Percentiles rank a stretch among this genome's conserved stretches.
phyloP scores from a whole-genome alignment of 1,139 yeast genomes.

The Blastobotrys capitulatus region DNA sequence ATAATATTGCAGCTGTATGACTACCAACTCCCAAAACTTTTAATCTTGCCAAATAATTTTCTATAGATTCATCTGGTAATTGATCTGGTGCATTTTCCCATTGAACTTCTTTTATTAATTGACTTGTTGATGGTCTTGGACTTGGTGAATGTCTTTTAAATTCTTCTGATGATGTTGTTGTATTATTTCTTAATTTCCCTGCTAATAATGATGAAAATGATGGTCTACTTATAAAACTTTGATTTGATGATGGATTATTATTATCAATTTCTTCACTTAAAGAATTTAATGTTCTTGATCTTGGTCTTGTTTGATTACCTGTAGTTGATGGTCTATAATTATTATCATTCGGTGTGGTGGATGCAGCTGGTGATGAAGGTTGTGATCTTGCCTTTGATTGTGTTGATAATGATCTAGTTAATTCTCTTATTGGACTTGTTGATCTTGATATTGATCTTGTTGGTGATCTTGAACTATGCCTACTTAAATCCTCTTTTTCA shows the following conservation, averaged over 20 bases:
- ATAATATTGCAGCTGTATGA: constrained; percentile 37
- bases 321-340: constrained; percentile 7
- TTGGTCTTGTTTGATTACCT: constrained; percentile 6
- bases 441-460: background rate
- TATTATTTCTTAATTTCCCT: constrained; percentile 16
- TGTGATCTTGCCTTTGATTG: constrained; percentile 14
- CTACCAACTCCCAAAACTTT: constrained; percentile 33
- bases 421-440: constrained; percentile 1
- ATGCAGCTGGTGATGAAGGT: background rate
- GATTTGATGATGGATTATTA: background rate
- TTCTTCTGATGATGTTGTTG: background rate
- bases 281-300: constrained; percentile 14
- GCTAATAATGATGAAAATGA: constrained; percentile 19
- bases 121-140: constrained; percentile 15
- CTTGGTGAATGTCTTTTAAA: constrained; percentile 15
- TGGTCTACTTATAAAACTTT: constrained; percentile 15
- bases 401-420: constrained; percentile 11
- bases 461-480: background rate
- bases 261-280: constrained; percentile 8
- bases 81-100: constrained; percentile 20
- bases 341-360: background rate
- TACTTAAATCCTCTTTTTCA: background rate
- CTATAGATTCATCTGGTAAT: constrained; percentile 33
- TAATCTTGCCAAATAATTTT: constrained; percentile 34
- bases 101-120: background rate